Percentiles rank a stretch among this genome's conserved stretches.
Evolutionary conservation across 2,329 filamentous ascomycete species (phyloP).

Genomic region (Alternaria panax): DNA sequence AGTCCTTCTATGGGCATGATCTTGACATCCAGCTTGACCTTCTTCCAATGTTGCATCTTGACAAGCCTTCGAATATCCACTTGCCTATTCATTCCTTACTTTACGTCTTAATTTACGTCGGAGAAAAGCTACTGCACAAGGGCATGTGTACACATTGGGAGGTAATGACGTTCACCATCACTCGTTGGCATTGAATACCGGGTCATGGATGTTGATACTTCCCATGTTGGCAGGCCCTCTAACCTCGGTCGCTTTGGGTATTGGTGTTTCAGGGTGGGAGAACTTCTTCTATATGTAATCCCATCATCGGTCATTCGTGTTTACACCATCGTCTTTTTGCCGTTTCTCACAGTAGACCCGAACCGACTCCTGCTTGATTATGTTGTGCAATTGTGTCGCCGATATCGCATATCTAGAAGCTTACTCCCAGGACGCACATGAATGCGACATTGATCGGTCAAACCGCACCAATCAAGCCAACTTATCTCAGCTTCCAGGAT

Average conservation of each 20-base stretch:
- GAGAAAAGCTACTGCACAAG: not conserved
- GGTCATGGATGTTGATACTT: not conserved
- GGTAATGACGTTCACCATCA: constrained; percentile 1
- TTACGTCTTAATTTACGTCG: not conserved
- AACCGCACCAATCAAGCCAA: not conserved
- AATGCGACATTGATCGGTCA: not conserved
- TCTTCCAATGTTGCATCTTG: not conserved
- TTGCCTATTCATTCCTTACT: constrained; percentile 1
- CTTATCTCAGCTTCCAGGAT: not conserved
- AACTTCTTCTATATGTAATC: not conserved
- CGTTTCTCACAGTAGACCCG: not conserved
- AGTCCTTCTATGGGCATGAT: not conserved
- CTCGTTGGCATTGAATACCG: not conserved
- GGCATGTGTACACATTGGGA: constrained; percentile 2
- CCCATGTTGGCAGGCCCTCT: not conserved
- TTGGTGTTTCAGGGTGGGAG: not conserved
- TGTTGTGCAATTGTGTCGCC: not conserved
- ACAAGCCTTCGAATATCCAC: not conserved
- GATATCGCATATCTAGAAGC: not conserved
- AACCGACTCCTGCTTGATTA: not conserved
- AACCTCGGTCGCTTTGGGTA: not conserved
- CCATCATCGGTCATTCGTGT: not conserved
- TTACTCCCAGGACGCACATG: not conserved
- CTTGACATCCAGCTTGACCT: not conserved
- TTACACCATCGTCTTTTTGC: not conserved